Base-by-base conservation (phyloP, 1,139 yeast genomes). In the Schizosaccharomyces versatilis region DNA sequence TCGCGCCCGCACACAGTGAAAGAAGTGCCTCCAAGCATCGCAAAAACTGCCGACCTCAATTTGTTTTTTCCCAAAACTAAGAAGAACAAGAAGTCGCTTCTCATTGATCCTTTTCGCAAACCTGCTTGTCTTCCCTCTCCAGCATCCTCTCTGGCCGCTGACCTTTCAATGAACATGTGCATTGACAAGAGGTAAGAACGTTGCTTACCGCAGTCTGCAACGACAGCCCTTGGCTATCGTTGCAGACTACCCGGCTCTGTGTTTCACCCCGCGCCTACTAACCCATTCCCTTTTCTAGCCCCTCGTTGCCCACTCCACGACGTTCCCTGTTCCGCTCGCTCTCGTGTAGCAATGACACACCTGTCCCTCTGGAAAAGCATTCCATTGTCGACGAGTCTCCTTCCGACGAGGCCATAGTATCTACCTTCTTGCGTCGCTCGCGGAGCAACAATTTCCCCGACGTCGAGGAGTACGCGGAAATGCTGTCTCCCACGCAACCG, bases 71-170 rank as follows among this genome's bases (percentile, higher is more conserved):
- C 19, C 7, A 44, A 44, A 12, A 19, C 49, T 2, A 44, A 44
- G 38, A 24, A 24, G 32, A 32, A 17, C n/a, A 17, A 24, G 19
- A n/a, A 32, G 38, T 44, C 49, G 15, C 12, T 14, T 12, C 32
- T 44, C 10, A 32, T 44, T 32, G 49, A 44, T 12, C 49, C 49
- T 44, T 44, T 44, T 9, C 14, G 49, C 14, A 44, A 44, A 44
- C 10, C n/a, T 8, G 15, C 38, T 8, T 44, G 38, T 15, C 14
- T 36, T 24, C 14, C 49, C 38, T 44, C 49, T 12, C 55, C 55
- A 12, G 51, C 55, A 12, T 38, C 53, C 41, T 53, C 55, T 6
- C 55, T 53, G 15, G 55, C 54, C 36, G 55, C 55, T 8, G 55
- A 53, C 15, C 10, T 53, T 15, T 53, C 55, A 24, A 39, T 44